phyloP scores from a whole-genome alignment of 306 rosid genomes.

The Acacia confusa region DNA sequence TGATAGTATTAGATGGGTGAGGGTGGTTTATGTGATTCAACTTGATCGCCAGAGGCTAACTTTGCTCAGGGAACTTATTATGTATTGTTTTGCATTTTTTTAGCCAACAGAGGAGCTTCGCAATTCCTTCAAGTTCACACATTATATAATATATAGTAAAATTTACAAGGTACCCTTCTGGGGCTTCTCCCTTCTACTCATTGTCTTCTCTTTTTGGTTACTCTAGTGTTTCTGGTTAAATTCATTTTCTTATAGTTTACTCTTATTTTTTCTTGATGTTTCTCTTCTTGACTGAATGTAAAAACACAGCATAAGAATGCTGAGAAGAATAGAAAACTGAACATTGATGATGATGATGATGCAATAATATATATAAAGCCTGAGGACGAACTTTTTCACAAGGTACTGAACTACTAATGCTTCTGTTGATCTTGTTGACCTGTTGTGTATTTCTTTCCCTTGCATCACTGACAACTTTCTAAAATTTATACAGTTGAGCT shows the following conservation, averaged over 20 bases:
- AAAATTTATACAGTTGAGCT: conserved; percentile 60
- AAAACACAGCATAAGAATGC: conserved; percentile 56
- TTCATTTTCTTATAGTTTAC: conserved; percentile 5
- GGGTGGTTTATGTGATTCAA: conserved; percentile 24
- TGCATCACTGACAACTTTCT: conserved; percentile 33
- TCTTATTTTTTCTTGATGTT: conserved; percentile 1
- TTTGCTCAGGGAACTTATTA: conserved; percentile 14
- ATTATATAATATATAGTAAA: conserved; percentile 60
- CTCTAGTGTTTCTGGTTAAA: conserved; percentile 6
- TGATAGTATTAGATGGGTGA: conserved; percentile 26
- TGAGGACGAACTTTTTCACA: conserved; percentile 82
- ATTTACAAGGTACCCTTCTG: conserved; percentile 63
- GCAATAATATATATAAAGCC: conserved; percentile 61
- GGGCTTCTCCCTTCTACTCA: conserved; percentile 11
- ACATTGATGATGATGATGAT: conserved; percentile 38
- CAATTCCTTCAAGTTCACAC: conserved; percentile 61
- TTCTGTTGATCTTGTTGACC: neutral
- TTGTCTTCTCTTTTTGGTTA: conserved; percentile 6
- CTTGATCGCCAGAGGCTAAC: conserved; percentile 3
- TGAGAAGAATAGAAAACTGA: conserved; percentile 41
- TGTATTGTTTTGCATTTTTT: conserved; percentile 36
- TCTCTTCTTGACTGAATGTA: conserved; percentile 13
- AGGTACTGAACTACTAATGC: conserved; percentile 45
- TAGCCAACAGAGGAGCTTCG: conserved; percentile 81
- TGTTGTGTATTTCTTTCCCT: conserved; percentile 1